Percentiles rank a stretch among this genome's conserved stretches.
Conservation (phyloP, 2,329 filamentous ascomycete genomes). For the Colletotrichum tofieldiae region DNA sequence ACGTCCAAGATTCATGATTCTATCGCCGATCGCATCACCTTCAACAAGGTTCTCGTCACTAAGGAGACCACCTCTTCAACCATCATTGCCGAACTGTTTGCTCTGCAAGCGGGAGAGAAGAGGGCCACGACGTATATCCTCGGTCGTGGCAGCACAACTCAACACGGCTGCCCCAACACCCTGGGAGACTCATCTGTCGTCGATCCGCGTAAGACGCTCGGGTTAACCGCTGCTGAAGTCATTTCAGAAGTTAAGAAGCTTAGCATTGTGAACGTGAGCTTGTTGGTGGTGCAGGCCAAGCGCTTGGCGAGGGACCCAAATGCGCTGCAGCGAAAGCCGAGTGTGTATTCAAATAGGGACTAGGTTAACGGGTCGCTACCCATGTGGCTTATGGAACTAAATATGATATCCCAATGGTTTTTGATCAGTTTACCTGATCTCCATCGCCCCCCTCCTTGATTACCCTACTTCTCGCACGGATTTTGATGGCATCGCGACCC, state of each 20-base stretch:
- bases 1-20: not conserved
- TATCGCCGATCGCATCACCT: slow-evolving; percentile 12
- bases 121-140: not conserved
- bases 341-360: slow-evolving; percentile 1
- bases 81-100: not conserved
- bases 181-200: not conserved
- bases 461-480: not conserved
- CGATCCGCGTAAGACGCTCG: slow-evolving; percentile 1
- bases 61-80: not conserved
- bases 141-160: not conserved
- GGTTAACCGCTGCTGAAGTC: not conserved
- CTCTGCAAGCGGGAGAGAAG: not conserved
- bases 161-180: not conserved
- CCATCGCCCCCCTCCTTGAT: not conserved
- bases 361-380: not conserved
- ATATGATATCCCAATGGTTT: not conserved
- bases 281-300: slow-evolving; percentile 17
- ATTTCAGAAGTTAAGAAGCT: slow-evolving; percentile 3
- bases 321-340: slow-evolving; percentile 11
- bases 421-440: not conserved
- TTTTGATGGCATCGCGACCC: slow-evolving; percentile 22
- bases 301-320: not conserved
- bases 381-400: not conserved
- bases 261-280: not conserved
- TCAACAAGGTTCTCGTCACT: not conserved